Percentiles rank a stretch among this genome's conserved stretches.
Evolutionary conservation across 495 filamentous ascomycete genomes (phyloP).

Genomic region (Penicillium flavigenum): DNA sequence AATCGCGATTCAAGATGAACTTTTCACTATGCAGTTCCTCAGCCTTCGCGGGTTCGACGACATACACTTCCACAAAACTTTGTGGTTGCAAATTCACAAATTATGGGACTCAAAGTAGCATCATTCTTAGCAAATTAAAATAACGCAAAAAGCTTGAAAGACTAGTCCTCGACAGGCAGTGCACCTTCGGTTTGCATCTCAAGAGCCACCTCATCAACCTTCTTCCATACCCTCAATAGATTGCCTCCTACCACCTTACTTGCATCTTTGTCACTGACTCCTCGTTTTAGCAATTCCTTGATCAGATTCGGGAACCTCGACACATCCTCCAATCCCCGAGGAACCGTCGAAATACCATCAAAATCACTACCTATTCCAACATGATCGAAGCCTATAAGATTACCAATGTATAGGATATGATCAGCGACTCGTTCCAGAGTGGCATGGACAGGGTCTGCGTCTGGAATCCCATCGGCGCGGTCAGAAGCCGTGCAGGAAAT

Average conservation of each 20-base stretch:
- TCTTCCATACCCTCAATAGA: constrained; percentile 70
- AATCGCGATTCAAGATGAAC: too few species aligned
- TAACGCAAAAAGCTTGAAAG: neutral
- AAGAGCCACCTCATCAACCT: constrained; percentile 65
- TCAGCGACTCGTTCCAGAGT: constrained; percentile 76
- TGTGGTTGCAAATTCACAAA: neutral
- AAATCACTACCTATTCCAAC: constrained; percentile 66
- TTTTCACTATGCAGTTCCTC: neutral
- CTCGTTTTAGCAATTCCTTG: constrained; percentile 65
- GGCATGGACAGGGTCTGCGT: constrained; percentile 57
- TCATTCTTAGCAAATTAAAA: neutral
- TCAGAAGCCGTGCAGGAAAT: constrained; percentile 57
- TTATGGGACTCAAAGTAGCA: neutral
- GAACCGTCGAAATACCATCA: constrained; percentile 53
- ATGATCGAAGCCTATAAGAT: constrained; percentile 57
- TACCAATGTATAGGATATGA: constrained; percentile 58
- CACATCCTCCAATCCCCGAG: constrained; percentile 67
- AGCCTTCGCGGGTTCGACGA: neutral
- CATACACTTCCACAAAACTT: neutral
- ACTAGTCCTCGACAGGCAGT: constrained; percentile 62
- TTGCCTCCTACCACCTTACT: constrained; percentile 71
- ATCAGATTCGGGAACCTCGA: constrained; percentile 80
- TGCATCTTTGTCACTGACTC: constrained; percentile 65
- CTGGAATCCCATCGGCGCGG: constrained; percentile 41
- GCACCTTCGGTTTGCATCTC: constrained; percentile 60